Evolutionary conservation across 2,329 filamentous ascomycete species (phyloP).

Genomic region (Clonostachys sp.): DNA sequence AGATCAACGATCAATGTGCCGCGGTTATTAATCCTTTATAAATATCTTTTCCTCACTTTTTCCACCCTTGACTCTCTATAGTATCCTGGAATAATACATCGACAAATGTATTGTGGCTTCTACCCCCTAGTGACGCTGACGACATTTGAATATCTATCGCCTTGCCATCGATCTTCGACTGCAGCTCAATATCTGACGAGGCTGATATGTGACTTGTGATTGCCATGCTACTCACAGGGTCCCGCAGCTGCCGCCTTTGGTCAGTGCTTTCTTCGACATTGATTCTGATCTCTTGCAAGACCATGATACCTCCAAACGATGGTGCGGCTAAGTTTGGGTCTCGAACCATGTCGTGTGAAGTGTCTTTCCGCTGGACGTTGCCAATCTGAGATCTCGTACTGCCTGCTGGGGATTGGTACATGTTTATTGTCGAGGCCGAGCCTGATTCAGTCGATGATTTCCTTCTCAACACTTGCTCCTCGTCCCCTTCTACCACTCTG

Average conservation of each 20-base stretch:
- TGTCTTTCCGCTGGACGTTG: no score
- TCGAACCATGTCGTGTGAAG: no score
- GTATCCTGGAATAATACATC: neutral
- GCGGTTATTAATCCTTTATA: no score
- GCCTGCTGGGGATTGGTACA: neutral
- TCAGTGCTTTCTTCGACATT: constrained; percentile 25
- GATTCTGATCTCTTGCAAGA: constrained; percentile 58
- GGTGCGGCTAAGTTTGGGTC: constrained; percentile 4
- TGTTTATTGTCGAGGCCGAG: neutral
- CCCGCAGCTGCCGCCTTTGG: neutral
- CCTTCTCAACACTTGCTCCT: no score
- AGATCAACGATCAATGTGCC: no score
- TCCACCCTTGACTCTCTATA: no score
- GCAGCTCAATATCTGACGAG: neutral
- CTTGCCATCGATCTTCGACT: neutral
- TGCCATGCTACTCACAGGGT: neutral
- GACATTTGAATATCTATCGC: neutral
- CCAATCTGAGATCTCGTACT: neutral
- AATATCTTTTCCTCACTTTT: no score
- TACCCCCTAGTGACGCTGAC: neutral
- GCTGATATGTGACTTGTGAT: neutral
- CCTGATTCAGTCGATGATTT: neutral
- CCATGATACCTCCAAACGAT: constrained; percentile 53
- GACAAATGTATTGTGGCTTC: neutral
- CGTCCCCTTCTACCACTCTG: no score